phyloP scores from a whole-genome alignment of 2,329 filamentous ascomycete genomes.

The Colletotrichum sidae region DNA sequence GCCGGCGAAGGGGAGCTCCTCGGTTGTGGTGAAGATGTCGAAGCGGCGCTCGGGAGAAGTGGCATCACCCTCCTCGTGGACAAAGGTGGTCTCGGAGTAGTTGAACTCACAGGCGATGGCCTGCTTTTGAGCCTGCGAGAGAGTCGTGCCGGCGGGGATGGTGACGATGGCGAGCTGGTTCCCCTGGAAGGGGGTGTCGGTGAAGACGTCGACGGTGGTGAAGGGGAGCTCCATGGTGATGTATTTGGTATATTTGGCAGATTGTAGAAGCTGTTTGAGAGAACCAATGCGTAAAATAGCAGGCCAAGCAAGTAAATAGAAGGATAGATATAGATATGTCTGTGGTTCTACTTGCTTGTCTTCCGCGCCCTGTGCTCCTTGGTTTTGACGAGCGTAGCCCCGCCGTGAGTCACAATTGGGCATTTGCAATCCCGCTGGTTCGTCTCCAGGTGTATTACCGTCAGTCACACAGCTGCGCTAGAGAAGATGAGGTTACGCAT shows the following conservation, averaged over 20 bases:
- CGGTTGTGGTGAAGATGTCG: slow-evolving; percentile 68
- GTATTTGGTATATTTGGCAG: no score
- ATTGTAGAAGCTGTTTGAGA: not conserved
- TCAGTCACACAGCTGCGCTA: no score
- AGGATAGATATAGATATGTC: not conserved
- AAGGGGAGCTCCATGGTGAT: slow-evolving; percentile 56
- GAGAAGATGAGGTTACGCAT: not conserved
- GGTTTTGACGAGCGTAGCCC: no score
- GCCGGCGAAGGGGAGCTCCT: slow-evolving; percentile 71
- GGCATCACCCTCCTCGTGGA: slow-evolving; percentile 59
- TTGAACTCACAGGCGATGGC: slow-evolving; percentile 72
- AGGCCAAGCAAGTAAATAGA: no score
- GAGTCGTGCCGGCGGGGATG: slow-evolving; percentile 56
- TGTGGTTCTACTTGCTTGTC: not conserved
- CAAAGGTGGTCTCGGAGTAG: slow-evolving; percentile 72
- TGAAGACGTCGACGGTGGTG: slow-evolving; percentile 70
- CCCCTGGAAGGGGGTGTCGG: slow-evolving; percentile 61
- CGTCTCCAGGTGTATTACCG: no score
- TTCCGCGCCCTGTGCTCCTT: slow-evolving; percentile 13
- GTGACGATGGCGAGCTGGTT: slow-evolving; percentile 72
- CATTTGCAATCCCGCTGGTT: no score
- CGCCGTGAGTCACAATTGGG: no score
- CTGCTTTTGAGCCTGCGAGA: slow-evolving; percentile 67
- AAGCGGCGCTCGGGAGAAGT: slow-evolving; percentile 54
- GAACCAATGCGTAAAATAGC: not conserved